Base-by-base conservation (phyloP, 768 basidiomycete species). In the Chalciporus chontae region DNA sequence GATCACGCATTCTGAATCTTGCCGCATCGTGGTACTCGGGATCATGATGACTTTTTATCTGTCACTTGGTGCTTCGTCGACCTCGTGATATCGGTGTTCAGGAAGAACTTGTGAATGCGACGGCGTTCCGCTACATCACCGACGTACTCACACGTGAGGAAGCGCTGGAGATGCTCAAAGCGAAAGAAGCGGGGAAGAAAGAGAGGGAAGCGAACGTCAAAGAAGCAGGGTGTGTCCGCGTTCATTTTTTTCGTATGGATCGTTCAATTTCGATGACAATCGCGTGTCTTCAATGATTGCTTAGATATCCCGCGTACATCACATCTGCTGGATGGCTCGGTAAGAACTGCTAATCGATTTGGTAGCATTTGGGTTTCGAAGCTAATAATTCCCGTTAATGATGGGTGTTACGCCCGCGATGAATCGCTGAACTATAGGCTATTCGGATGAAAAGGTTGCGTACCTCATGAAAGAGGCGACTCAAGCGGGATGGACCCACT, bases 251-350 rank as follows among this genome's bases (percentile, higher is more conserved):
- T 15, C 15, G 9, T 6, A 15, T n/a, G 32, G 34, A 15, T 36
- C 34, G 34, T 36, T 32, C n/a, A 47, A 34, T 27, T 47, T 45
- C 5, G 43, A 43, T 42, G 17, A 27, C 13, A 37, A 48, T 57
- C 29, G 29, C 9, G 10, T 31, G 29, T 31, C 29, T 31, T 11
- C 29, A 36, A 53, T n/a, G 27, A 18, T 26, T 8, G n/a, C 21
- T 6, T 21, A 87, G 89, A 37, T 94, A 94, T 67, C 91, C 91
- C 15, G 91, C 91, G 32, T 94, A 94, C 65, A 89, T 94, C 42
- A 94, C 91, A 18, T 89, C 86, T 37, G 91, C 87, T 18, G 91
- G 91, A 50, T 94, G 92, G 91, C 78, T 94, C 38, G 87, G 84
- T 79, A 43, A 48, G 70, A 47, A 17, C 17, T 36, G 18, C 17